Conservation (phyloP, 768 basidiomycete species). For the Jaapia argillacea region DNA sequence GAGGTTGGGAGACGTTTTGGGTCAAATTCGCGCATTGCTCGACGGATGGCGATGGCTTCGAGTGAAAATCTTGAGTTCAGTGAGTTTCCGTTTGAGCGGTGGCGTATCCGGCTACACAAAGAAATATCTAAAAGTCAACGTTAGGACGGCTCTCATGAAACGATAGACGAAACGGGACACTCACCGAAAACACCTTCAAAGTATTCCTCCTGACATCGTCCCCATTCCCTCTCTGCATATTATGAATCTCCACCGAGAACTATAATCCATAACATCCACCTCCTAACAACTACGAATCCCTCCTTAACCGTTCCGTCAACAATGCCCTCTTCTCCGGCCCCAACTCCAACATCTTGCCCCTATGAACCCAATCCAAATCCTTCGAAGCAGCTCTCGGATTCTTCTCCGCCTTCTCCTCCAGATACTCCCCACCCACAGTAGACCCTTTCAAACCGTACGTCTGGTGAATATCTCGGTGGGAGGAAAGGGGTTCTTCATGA, state of each 20-base stretch:
- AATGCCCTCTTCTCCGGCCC: constrained; percentile 93
- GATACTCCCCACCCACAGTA: constrained; percentile 79
- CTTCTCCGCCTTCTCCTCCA: constrained; percentile 66
- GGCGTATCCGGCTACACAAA: constrained; percentile 57
- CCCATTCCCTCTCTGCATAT: constrained; percentile 79
- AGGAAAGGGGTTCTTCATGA: constrained; percentile 99
- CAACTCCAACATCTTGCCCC: constrained; percentile 69
- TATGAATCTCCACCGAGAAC: constrained; percentile 86
- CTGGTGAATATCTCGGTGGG: constrained; percentile 97
- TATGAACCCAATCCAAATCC: constrained; percentile 93
- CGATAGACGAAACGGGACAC: constrained; percentile 19
- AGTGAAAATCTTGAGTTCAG: constrained; percentile 45
- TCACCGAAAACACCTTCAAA: constrained; percentile 83
- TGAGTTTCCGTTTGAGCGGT: constrained; percentile 48
- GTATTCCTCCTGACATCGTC: constrained; percentile 90
- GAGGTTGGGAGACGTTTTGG: constrained; percentile 53
- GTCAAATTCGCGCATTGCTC: constrained; percentile 77
- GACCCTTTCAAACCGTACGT: constrained; percentile 96
- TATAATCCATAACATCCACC: constrained; percentile 94
- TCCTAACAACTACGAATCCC: constrained; percentile 81
- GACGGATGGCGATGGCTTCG: constrained; percentile 77
- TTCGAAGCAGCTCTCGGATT: constrained; percentile 90
- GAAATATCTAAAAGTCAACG: not conserved
- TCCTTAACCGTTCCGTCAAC: constrained; percentile 80
- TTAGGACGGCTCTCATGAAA: too few species aligned